Base-by-base conservation (phyloP, 345 rosid genomes). In the Isatis tinctoria region DNA sequence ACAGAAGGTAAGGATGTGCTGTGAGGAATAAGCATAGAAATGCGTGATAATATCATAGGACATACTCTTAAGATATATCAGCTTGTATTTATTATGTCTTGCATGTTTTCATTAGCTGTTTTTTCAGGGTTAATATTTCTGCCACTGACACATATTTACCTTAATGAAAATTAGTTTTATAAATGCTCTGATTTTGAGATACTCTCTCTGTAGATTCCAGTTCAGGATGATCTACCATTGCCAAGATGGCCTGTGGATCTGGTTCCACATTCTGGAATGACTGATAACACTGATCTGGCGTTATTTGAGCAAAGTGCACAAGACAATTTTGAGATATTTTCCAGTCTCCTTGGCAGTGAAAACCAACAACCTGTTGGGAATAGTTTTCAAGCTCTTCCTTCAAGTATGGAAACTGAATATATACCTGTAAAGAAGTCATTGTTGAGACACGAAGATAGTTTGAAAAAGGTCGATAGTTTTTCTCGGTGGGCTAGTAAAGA, bases 391-490 rank as follows among this genome's bases (percentile, higher is more conserved):
- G 40, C 57, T 75, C 78, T 60, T 56, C 79, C 56, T 66, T 65
- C 44, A 54, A 65, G 57, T 70, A 81, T 74, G 43, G 90, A 83
- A 76, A 37, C 67, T 67, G 79, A 80, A 39, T 64, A 20, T 77
- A 32, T 35, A 40, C 40, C 72, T 36, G 59, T 72, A 40, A 90
- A 80, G 82, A 84, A 79, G 65, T 69, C 84, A 47, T 83, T 93
- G 40, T 61, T 86, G 24, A 84, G 85, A 67, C 82, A 79, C 32
- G 90, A 86, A 57, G 87, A 91, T 39, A 79, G 87, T 74, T 80
- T 93, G 82, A 88, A 87, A 72, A 90, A 93, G 74, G 97, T 89
- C 47, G 98, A 93, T 68, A 93, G 98, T 81, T 93, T 93, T 73
- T 87, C 96, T 68, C 85, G 96, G 30, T 90, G 98, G 98, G 75